phyloP scores from a whole-genome alignment of 306 rosid species.

The Coriaria nepalensis region DNA sequence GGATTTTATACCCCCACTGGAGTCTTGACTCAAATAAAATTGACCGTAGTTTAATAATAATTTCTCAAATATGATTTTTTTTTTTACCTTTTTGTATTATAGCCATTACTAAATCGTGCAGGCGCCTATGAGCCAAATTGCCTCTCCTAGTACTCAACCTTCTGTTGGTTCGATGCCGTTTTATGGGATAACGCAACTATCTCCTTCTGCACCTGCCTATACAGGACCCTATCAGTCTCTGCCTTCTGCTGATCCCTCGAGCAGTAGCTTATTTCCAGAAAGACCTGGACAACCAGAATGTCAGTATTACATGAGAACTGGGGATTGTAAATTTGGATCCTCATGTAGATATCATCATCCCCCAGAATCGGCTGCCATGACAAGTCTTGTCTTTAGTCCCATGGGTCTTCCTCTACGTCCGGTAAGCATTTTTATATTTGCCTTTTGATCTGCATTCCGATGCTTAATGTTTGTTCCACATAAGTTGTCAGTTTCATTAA shows the following conservation, averaged over 20 bases:
- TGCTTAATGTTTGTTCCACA: too few species aligned
- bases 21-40: too few species aligned
- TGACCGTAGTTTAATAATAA: too few species aligned
- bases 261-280: conserved; percentile 57
- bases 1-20: too few species aligned
- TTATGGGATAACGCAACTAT: conserved; percentile 54
- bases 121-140: conserved; percentile 52
- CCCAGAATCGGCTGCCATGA: conserved; percentile 36
- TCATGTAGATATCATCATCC: conserved; percentile 99
- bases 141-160: conserved; percentile 52
- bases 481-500: too few species aligned
- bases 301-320: conserved; percentile 84
- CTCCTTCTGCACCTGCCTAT: conserved; percentile 43
- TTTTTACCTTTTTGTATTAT: conserved; percentile 13
- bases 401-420: conserved; percentile 88
- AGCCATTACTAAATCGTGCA: conserved; percentile 30
- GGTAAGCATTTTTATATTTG: conserved; percentile 40
- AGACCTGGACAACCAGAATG: conserved; percentile 95
- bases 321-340: conserved; percentile 91
- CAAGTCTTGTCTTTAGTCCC: conserved; percentile 45
- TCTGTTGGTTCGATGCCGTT: conserved; percentile 42
- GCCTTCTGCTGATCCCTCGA: conserved; percentile 48
- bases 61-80: neutral
- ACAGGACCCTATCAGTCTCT: conserved; percentile 45
- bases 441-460: neutral